Conservation (phyloP, 129 eudicot species). For the Saussurea involucrata region DNA sequence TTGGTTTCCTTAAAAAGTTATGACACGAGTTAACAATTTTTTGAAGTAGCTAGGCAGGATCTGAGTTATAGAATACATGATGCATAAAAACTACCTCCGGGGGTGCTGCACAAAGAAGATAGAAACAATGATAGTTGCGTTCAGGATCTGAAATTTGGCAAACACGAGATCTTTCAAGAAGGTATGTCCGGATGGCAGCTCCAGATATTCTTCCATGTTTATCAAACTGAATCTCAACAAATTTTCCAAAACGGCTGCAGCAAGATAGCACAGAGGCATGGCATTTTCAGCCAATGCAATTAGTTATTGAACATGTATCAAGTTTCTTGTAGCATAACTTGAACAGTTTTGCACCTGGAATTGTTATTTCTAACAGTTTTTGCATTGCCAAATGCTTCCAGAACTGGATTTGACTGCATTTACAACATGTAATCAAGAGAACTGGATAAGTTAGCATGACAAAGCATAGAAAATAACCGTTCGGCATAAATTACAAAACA, state of each 20-base stretch:
- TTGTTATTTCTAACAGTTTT: conserved; percentile 96
- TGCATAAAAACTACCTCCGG: conserved; percentile 52
- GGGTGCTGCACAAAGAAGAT: conserved; percentile 97
- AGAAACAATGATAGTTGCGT: conserved; percentile 96
- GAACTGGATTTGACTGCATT: conserved; percentile 96
- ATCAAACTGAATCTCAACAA: conserved; percentile 96
- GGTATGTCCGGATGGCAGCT: conserved; percentile 96
- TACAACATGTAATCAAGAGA: conserved; percentile 20
- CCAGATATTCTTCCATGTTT: conserved; percentile 93
- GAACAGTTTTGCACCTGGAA: conserved; percentile 59
- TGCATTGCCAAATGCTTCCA: conserved; percentile 99
- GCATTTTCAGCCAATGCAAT: conserved; percentile 1
- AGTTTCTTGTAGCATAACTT: conserved; percentile 20
- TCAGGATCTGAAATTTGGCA: conserved; percentile 96
- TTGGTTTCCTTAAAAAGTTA: conserved; percentile 64
- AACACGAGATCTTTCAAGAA: conserved; percentile 96
- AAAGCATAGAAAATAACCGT: not conserved
- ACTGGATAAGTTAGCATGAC: not conserved
- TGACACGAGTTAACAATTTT: conserved; percentile 20
- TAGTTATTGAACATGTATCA: conserved; percentile 10
- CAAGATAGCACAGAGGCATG: conserved; percentile 25
- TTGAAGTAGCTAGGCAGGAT: conserved; percentile 4
- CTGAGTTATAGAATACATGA: conserved; percentile 1
- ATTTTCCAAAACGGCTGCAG: conserved; percentile 94
- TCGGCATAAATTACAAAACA: not conserved